Evolutionary conservation across 176 grass and related monocot genomes (phyloP).

Genomic region (Avena sativa): DNA sequence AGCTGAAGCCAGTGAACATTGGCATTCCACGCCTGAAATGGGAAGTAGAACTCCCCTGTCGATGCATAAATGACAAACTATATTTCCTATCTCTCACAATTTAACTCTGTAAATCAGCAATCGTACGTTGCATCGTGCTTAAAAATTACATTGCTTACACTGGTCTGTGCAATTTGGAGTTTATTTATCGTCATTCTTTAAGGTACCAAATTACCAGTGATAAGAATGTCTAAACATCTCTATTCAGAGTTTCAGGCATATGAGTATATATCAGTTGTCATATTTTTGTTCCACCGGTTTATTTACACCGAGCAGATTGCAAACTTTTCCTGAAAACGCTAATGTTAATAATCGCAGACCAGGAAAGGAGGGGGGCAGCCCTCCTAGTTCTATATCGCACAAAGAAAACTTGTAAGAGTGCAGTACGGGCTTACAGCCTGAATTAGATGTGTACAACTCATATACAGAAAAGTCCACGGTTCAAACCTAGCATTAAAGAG

Average conservation of each 20-base stretch:
- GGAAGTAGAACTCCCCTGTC: background rate
- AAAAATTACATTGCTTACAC: background rate
- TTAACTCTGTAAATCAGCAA: background rate
- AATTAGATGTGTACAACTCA: background rate
- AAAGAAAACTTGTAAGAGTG: background rate
- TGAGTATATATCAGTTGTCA: too few species aligned
- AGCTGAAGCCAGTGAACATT: background rate
- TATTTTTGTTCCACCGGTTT: too few species aligned
- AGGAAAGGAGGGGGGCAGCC: too few species aligned
- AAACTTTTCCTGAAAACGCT: too few species aligned
- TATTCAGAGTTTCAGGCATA: background rate
- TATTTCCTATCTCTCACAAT: background rate
- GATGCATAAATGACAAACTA: background rate
- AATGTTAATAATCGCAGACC: too few species aligned
- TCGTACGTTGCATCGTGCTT: background rate
- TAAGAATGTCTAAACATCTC: conserved; percentile 13
- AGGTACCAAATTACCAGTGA: background rate
- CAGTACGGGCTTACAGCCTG: background rate
- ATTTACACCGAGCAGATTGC: too few species aligned
- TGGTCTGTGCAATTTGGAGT: background rate
- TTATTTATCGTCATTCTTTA: background rate
- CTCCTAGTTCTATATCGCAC: background rate
- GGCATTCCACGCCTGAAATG: conserved; percentile 3
- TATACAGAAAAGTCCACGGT: background rate
- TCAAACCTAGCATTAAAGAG: background rate